Evolutionary conservation across 306 rosid genomes (phyloP).

Genomic region (Potentilla sterilis): DNA sequence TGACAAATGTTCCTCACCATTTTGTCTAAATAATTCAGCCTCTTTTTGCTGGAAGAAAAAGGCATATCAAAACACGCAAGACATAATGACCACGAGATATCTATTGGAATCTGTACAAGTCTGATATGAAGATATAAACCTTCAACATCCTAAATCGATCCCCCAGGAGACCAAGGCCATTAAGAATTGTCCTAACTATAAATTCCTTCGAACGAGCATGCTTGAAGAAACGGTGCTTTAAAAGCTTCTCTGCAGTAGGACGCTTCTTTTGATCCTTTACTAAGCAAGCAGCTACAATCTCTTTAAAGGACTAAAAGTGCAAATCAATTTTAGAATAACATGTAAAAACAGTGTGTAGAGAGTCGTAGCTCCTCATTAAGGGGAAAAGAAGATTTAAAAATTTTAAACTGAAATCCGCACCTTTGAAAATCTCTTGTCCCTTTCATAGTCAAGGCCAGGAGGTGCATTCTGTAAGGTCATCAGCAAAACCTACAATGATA

Average conservation of each 20-base stretch:
- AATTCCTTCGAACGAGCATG: conserved; percentile 58
- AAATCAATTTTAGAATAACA: background rate
- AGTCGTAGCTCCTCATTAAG: background rate
- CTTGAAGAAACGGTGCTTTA: conserved; percentile 77
- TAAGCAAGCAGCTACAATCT: conserved; percentile 81
- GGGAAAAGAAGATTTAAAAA: background rate
- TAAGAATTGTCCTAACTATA: conserved; percentile 59
- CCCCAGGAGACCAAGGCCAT: conserved; percentile 80
- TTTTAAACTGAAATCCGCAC: conserved; percentile 22
- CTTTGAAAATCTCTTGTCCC: conserved; percentile 89
- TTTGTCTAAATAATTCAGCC: conserved; percentile 70
- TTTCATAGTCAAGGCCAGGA: conserved; percentile 96
- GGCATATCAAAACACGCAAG: conserved; percentile 13
- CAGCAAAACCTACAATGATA: conserved; percentile 69
- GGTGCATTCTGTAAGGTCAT: conserved; percentile 98
- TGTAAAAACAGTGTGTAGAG: background rate
- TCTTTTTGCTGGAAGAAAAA: conserved; percentile 63
- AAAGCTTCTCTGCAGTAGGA: conserved; percentile 75
- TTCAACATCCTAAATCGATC: conserved; percentile 77
- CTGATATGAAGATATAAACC: conserved; percentile 43
- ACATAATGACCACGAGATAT: background rate
- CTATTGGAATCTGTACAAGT: background rate
- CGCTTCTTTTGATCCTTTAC: conserved; percentile 97
- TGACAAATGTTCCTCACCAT: conserved; percentile 79
- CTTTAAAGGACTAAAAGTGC: conserved; percentile 70